Percentiles rank a stretch among this genome's conserved stretches.
These are phyloP conservation scores for Lolium rigidum DNA, from an alignment of 176 grass and related monocot species.

Conservation along the genomic window DNA sequence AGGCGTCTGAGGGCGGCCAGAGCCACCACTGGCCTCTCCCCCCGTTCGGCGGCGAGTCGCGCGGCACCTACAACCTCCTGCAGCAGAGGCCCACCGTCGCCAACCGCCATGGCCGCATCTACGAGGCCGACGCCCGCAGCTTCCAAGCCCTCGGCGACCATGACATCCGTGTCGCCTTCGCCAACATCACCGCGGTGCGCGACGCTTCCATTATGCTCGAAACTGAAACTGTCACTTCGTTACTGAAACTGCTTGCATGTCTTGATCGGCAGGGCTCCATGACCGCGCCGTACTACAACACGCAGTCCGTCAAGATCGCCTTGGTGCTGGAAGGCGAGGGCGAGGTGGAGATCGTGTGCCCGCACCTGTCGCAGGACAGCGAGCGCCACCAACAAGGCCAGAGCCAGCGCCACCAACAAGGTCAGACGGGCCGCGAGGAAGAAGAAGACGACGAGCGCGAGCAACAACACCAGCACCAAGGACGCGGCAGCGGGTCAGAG, in stretches of 20 bases:
- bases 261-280: conserved; percentile 66
- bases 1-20: conserved; percentile 46
- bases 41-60: conserved; percentile 50
- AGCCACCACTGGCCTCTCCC: conserved; percentile 45
- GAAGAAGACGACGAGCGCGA: conserved; percentile 3
- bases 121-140: conserved; percentile 69
- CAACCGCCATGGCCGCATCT: conserved; percentile 69
- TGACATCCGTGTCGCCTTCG: conserved; percentile 59
- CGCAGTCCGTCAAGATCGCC: conserved; percentile 61
- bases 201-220: background rate
- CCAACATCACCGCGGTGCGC: conserved; percentile 62
- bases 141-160: conserved; percentile 56
- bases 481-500: background rate
- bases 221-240: too few species aligned
- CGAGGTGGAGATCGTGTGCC: conserved; percentile 70
- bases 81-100: conserved; percentile 57
- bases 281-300: conserved; percentile 70
- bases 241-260: background rate
- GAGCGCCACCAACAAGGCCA: background rate
- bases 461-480: background rate
- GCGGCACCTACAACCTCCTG: conserved; percentile 52
- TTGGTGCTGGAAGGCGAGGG: conserved; percentile 57
- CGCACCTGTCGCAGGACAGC: conserved; percentile 36
- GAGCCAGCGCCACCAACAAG: background rate
- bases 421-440: background rate